Evolutionary conservation across 768 basidiomycete genomes (phyloP).

Genomic region (Trametes cingulata): DNA sequence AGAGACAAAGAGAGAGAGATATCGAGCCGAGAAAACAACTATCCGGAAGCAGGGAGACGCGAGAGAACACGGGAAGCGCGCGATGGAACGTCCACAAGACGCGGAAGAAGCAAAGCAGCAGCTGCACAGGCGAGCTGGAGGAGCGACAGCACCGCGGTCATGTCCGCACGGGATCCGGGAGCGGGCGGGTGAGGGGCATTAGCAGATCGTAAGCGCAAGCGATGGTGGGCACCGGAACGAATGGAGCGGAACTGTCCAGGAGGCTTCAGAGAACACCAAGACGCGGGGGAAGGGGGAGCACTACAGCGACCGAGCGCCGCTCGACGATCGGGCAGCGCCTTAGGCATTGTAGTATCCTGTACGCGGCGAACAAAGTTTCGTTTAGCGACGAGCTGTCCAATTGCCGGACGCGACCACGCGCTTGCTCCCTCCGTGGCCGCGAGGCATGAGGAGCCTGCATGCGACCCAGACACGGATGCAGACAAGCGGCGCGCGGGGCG

Average conservation of each 20-base stretch:
- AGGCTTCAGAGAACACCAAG: not conserved
- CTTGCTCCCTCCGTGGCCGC: conserved; percentile 7
- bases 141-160: conserved; percentile 1
- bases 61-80: conserved; percentile 9
- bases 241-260: conserved; percentile 15
- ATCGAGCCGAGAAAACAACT: not conserved
- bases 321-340: conserved; percentile 9
- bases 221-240: conserved; percentile 10
- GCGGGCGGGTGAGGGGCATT: conserved; percentile 4
- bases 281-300: conserved; percentile 15
- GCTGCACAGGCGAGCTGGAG: not conserved
- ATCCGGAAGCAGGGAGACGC: conserved; percentile 17
- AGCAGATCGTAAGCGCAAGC: conserved; percentile 14
- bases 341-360: conserved; percentile 52
- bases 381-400: conserved; percentile 11
- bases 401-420: not conserved
- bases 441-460: conserved; percentile 8
- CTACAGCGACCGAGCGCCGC: conserved; percentile 19
- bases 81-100: conserved; percentile 13
- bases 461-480: conserved; percentile 5
- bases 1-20: conserved; percentile 17
- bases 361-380: conserved; percentile 13
- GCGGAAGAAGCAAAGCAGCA: conserved; percentile 10
- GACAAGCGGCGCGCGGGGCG: conserved; percentile 9
- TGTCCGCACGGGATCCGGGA: conserved; percentile 8